Base-by-base conservation (phyloP, 192 early-diverging fungal species). In the Coemansia erecta region DNA sequence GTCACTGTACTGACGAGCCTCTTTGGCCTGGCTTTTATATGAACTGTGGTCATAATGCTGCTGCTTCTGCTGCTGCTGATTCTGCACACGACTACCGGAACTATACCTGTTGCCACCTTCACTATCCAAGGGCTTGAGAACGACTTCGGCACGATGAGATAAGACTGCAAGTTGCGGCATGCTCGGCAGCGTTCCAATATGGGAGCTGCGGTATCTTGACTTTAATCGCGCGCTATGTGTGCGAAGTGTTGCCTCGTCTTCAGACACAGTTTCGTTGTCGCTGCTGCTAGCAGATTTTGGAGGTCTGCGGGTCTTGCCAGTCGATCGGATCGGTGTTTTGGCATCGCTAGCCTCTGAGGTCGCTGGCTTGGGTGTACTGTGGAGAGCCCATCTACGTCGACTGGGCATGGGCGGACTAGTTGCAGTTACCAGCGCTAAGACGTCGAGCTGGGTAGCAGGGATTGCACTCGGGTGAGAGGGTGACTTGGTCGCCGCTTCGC, bases 371-470 rank as follows among this genome's bases (percentile, higher is more conserved):
- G 62, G 59, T 2, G 66, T 73, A 56, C 60, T 66, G 18, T 69
- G 63, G 10, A 49, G 59, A 6, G n/a, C 48, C 77, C 77, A 80
- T 24, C 61, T 55, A 28, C 61, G 58, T 10, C 70, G 77, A 19
- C 77, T 73, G 18, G 77, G 77, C 70, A 80, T 73, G 3, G 77
- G 77, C 45, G 77, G 77, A 57, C 77, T 80, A 35, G 77, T 80
- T 9, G 77, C 77, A 11, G 77, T 80, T 17, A 80, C 77, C 14
- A 80, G 61, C 22, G 77, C 77, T 40, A 80, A 43, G 1, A 80
- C 77, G 11, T 80, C 77, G 2, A 80, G 64, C 58, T 80, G 77
- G 8, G 70, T 73, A 3, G 77, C 70, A 8, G 70, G 76, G 26
- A 69, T 69, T 10, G 70, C 70, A 7, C 56, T 24, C 1, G 60